Base-by-base conservation (phyloP, 2,329 filamentous ascomycete species). In the Ophiosphaerella korrae region DNA sequence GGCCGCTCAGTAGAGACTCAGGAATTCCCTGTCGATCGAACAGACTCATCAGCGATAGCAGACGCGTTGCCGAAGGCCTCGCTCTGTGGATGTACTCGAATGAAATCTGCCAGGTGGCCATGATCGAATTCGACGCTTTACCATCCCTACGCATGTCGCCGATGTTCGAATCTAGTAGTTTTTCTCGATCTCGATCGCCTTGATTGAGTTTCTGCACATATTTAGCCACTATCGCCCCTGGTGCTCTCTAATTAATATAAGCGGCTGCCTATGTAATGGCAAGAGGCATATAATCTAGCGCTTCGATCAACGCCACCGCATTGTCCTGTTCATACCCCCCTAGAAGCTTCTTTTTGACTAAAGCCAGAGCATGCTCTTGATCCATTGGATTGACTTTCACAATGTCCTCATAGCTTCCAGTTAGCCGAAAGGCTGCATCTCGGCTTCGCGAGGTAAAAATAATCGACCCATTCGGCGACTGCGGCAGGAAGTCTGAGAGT, bases 21-120 rank as follows among this genome's bases (percentile, higher is more conserved):
- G 74, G 73, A 23, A 80, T 78, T 6, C 68, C 74, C 54, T 79
- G 72, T 18, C 64, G 63, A 43, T 81, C 70, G 55, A 77, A 81
- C 48, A 78, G 75, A 64, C 77, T 78, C 74, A 81, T 80, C 0
- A 80, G 65, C 2, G 76, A 76, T 1, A 81, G 55, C 16, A 80
- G 62, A n/a, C 78, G 65, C 3, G 76, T 70, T 5, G 78, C 78
- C 7, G 68, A 62, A 8, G 26, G 53, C 40, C 58, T 37, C 21
- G 45, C 51, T 1, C 58, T 45, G n/a, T 61, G 69, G 26, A 80
- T 75, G 12, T 72, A 62, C 48, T 70, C 54, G 38, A 64, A 64
- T 2, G 58, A 60, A 3, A 63, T 63, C 39, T 73, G 66, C 74
- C 70, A 78, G 2, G 73, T 76, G 0, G 53, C 52, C 3, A 75